Evolutionary conservation across 2,329 filamentous ascomycete genomes (phyloP).

Genomic region (Scedosporium aurantiacum): DNA sequence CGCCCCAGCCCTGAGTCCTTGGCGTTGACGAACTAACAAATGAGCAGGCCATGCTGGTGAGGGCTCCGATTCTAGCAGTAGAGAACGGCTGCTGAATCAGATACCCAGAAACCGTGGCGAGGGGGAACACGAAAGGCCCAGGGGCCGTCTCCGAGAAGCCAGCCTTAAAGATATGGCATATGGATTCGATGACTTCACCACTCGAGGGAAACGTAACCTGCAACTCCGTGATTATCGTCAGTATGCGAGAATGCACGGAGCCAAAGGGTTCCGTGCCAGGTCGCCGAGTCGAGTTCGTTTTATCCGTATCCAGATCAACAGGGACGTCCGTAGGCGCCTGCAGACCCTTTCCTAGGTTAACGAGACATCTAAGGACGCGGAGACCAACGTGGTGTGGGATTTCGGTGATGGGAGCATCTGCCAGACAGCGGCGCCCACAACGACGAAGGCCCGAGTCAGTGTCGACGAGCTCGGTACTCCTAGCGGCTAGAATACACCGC

Average conservation of each 20-base stretch:
- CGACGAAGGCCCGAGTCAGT: background rate
- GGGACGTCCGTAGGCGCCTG: slow-evolving; percentile 56
- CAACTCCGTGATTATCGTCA: slow-evolving; percentile 34
- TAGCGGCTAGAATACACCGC: background rate
- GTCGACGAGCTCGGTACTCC: background rate
- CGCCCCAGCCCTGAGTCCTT: background rate
- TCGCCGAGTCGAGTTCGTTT: slow-evolving; percentile 11
- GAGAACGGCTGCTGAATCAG: slow-evolving; percentile 46
- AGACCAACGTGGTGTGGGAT: slow-evolving; percentile 37
- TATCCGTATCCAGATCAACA: slow-evolving; percentile 53
- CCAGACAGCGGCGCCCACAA: slow-evolving; percentile 6
- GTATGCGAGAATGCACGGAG: slow-evolving; percentile 33
- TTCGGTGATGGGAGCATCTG: slow-evolving; percentile 23
- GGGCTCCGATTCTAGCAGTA: slow-evolving; percentile 56
- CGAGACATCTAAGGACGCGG: slow-evolving; percentile 54
- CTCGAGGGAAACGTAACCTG: slow-evolving; percentile 43
- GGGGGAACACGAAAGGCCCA: slow-evolving; percentile 67
- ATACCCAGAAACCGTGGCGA: slow-evolving; percentile 54
- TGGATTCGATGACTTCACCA: slow-evolving; percentile 59
- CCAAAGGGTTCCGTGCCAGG: slow-evolving; percentile 12
- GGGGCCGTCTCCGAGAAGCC: slow-evolving; percentile 66
- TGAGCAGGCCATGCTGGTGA: slow-evolving; percentile 61
- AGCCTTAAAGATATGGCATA: slow-evolving; percentile 59
- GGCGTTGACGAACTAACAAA: slow-evolving; percentile 48
- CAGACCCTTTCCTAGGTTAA: slow-evolving; percentile 59